Evolutionary conservation across 1,284 basidiomycete genomes (phyloP), one percentile per base, ranked within the genome.

Genomic region (Peniophora sp.): DNA sequence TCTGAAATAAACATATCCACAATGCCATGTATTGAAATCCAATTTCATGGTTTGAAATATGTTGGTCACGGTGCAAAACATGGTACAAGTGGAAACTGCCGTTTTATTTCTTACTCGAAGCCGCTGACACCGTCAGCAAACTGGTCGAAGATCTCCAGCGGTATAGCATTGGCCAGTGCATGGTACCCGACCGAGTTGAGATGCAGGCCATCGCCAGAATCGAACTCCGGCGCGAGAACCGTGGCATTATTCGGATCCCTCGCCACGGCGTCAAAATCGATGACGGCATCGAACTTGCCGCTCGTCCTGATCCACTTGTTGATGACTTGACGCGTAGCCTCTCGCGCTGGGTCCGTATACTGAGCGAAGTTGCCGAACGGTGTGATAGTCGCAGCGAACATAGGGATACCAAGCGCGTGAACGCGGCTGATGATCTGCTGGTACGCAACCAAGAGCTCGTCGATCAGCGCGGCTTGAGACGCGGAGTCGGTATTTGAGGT

Each of bases 301-400:
- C 68, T 71, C 46, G 57, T 67, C 23, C 68, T 59, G 48, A 76
- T 75, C 59, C 64, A 77, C 3, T 54, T 57, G 56, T 77, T 76
- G 32, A 77, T 64, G 27, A 64, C 57, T 60, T 69, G 66, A 36
- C 76, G 59, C 37, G 69, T 70, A 35, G 58, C 61, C 57, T 76
- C 75, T 46, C 72, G 62, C 36, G 61, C 58, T 12, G 67, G 62
- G 56, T 64, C 62, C 43, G 65, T 66, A 58, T 73, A 73, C 14
- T 67, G 61, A 57, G 71, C 68, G 41, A 68, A 62, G 22, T 58
- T 60, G 6, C 37, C 69, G 62, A 76, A 75, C 3, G 75, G 74
- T 22, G 75, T 76, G 56, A 78, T 78, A 1, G 76, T 78, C 23
- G 72, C 72, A 2, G 63, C 75, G 60, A 76, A 73, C 34, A 76